Base-by-base conservation (phyloP, 2,329 filamentous ascomycete species). In the Thermothelomyces thermophilus region DNA sequence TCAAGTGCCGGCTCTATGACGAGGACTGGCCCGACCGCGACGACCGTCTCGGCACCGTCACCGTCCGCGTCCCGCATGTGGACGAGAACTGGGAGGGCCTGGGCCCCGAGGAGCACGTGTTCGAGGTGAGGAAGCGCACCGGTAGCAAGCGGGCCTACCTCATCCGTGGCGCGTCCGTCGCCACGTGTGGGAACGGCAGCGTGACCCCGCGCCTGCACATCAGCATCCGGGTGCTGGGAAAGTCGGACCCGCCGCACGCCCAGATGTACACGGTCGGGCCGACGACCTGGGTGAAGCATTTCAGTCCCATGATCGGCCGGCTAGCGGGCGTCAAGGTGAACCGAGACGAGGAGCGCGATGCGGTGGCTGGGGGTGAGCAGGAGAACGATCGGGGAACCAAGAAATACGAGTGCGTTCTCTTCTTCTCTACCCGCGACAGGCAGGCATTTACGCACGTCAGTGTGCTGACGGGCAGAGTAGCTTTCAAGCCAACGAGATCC, bases 401-500 rank as follows among this genome's bases (percentile, higher is more conserved):
- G 62, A 84, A 82, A 72, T 91, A 91, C 64, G 88, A 93, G 84
- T 87, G 71, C 56, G 81, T 43, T n/a, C 17, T 35, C 22, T 45
- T 20, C 11, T 9, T 26, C 24, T 5, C 31, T 36, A 26, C 28
- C 4, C 46, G 30, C 39, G 45, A 34, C 14, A 20, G 22, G 3
- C 14, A 8, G 2, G 16, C n/a, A n/a, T n/a, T n/a, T n/a, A 6
- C 6, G 37, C 13, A 13, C 2, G 4, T n/a, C n/a, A n/a, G n/a
- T 20, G 31, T 43, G 19, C 49, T 55, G 33, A 55, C 35, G 20
- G n/a, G 62, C 16, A 40, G 28, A 8, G 10, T 61, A 90, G 87
- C 67, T 97, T 97, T 68, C 90, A 95, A 74, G 87, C 91, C 34
- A 90, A 89, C 64, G 86, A 96, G 66, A 83, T 96, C 62, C 91